Percentiles rank a stretch among this genome's conserved stretches.
phyloP scores from a whole-genome alignment of 164 flowering plant genomes.

The Stephania yunnanensis region DNA sequence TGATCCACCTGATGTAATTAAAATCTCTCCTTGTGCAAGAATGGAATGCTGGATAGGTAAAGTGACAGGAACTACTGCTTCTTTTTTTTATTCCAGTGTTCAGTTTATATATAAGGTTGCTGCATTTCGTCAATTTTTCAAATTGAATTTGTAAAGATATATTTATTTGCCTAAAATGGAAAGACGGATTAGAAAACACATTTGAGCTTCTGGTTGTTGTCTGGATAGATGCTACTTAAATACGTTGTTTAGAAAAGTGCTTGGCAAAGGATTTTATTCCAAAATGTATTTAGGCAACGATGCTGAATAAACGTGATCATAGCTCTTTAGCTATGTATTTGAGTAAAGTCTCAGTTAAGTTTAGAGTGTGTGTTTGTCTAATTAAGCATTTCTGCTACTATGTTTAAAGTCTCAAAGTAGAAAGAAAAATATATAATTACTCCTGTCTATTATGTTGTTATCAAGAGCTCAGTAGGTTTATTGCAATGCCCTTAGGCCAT shows the following conservation, averaged over 20 bases:
- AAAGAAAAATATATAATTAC: no score
- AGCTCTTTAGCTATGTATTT: no score
- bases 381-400: no score
- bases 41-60: conserved; percentile 99
- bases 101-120: neutral
- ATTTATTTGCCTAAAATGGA: neutral
- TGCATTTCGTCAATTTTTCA: neutral
- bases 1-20: conserved; percentile 98
- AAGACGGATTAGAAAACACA: neutral
- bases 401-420: no score
- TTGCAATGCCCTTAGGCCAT: no score
- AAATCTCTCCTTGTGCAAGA: conserved; percentile 97
- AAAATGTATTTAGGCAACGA: neutral
- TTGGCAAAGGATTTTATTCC: neutral
- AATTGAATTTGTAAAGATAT: neutral
- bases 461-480: no score
- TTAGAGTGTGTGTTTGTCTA: no score
- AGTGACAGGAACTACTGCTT: conserved; percentile 4
- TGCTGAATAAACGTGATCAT: neutral
- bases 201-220: neutral
- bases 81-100: neutral
- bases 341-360: no score
- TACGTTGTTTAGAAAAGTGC: neutral
- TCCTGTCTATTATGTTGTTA: no score
- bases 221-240: neutral